These are phyloP conservation scores for Drosera spatulata DNA, from an alignment of 179 eudicot genomes.

Conservation along the genomic window DNA sequence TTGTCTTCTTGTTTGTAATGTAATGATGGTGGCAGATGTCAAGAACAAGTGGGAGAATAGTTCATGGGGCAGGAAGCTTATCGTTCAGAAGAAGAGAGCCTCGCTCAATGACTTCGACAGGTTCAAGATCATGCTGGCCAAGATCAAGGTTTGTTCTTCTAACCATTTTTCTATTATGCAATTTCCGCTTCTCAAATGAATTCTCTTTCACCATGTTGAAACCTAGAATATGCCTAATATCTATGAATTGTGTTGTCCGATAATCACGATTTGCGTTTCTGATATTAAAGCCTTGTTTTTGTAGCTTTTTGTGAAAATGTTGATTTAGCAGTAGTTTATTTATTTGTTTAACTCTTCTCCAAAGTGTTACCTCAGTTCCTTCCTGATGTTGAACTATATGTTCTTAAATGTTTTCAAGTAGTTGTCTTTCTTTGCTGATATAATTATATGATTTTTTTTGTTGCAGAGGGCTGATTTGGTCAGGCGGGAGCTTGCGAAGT, in stretches of 20 bases:
- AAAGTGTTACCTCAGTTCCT: no score
- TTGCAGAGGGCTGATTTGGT: conserved; percentile 3
- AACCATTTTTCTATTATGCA: not conserved
- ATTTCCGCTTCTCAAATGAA: not conserved
- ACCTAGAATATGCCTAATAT: no score
- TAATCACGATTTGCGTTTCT: no score
- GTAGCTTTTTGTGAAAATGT: no score
- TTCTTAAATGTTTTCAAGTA: no score
- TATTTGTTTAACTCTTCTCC: no score
- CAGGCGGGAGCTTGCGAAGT: conserved; percentile 3
- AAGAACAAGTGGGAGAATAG: conserved; percentile 4
- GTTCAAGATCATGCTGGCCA: conserved; percentile 73
- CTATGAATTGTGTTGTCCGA: no score
- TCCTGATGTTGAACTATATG: no score
- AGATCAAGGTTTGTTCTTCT: conserved; percentile 46
- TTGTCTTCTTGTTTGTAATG: not conserved
- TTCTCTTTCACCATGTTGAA: not conserved
- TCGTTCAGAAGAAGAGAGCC: conserved; percentile 52
- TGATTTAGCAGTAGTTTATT: no score
- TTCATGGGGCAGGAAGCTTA: conserved; percentile 2
- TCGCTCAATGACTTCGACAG: conserved; percentile 62
- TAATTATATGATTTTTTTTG: not conserved
- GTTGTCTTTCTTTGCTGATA: not conserved
- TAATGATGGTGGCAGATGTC: not conserved
- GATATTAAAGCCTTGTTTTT: no score